A percentile compares a stretch with the other conserved stretches of the same genome.
These are phyloP conservation scores for Fusarium zealandicum DNA, from an alignment of 2,329 filamentous ascomycete genomes.

Conservation along the genomic window DNA sequence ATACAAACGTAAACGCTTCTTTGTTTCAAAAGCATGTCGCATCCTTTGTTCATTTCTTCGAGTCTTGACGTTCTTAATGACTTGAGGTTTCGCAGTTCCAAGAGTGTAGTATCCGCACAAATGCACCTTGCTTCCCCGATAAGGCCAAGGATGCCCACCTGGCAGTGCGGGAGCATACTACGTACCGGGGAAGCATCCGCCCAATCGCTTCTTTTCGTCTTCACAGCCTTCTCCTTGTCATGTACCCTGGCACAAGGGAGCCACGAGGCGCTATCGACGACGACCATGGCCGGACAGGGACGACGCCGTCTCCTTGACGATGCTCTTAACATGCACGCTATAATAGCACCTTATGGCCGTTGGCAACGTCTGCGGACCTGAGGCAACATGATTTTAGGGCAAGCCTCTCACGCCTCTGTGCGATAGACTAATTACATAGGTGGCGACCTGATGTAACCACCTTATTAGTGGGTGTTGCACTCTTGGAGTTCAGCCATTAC, in stretches of 20 bases:
- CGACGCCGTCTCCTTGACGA: slow-evolving; percentile 12
- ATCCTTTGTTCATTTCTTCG: background rate
- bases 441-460: slow-evolving; percentile 10
- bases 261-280: slow-evolving; percentile 20
- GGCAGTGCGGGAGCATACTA: slow-evolving; percentile 24
- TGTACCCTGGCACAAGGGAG: slow-evolving; percentile 15
- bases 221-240: slow-evolving; percentile 13
- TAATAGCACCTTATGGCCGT: background rate
- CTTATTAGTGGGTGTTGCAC: slow-evolving; percentile 1
- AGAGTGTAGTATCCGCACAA: background rate
- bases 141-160: slow-evolving; percentile 3
- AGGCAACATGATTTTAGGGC: slow-evolving; percentile 4
- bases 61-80: background rate
- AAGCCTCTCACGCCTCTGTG: background rate
- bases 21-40: background rate
- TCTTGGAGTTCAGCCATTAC: slow-evolving; percentile 1
- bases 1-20: background rate
- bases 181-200: slow-evolving; percentile 10
- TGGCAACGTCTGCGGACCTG: background rate
- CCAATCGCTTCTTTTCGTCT: slow-evolving; percentile 18
- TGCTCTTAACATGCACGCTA: slow-evolving; percentile 15
- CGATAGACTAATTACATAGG: too few species aligned
- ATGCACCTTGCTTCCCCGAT: slow-evolving; percentile 7
- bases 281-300: slow-evolving; percentile 16
- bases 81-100: too few species aligned